Percentiles rank a stretch among this genome's conserved stretches.
phyloP scores from a whole-genome alignment of 768 basidiomycete genomes.

The Mycena amicta region DNA sequence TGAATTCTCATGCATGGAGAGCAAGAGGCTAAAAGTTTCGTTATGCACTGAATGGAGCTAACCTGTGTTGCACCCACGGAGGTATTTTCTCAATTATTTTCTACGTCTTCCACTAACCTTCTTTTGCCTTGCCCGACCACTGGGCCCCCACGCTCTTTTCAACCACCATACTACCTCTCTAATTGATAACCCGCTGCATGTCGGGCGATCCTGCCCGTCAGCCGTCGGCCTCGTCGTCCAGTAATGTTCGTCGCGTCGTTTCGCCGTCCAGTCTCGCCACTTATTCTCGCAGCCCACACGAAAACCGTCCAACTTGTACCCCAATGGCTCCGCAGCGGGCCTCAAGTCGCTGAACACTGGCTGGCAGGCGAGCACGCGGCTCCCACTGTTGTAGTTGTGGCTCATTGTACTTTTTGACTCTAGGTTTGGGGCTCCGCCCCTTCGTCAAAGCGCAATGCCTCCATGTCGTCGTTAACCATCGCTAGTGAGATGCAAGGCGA shows the following conservation, averaged over 20 bases:
- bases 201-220: constrained; percentile 59
- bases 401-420: constrained; percentile 21
- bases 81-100: constrained; percentile 17
- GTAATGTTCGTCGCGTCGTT: background rate
- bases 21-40: constrained; percentile 4
- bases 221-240: constrained; percentile 44
- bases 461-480: constrained; percentile 61
- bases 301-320: constrained; percentile 54
- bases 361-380: constrained; percentile 60
- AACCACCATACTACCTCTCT: constrained; percentile 28
- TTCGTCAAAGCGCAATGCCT: constrained; percentile 58
- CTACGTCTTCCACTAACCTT: constrained; percentile 23
- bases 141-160: constrained; percentile 6
- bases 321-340: constrained; percentile 47
- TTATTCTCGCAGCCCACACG: constrained; percentile 55
- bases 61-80: constrained; percentile 1
- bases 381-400: constrained; percentile 5
- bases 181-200: constrained; percentile 38
- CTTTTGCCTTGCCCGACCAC: constrained; percentile 28
- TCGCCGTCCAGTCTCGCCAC: constrained; percentile 58
- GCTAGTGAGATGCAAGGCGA: constrained; percentile 53
- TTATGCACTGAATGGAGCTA: background rate
- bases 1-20: background rate
- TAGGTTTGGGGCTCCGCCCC: constrained; percentile 65
- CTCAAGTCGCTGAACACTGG: constrained; percentile 60